Evolutionary conservation across 1,284 basidiomycete genomes (phyloP).

Genomic region (Cutaneotrichosporon spelunceum): DNA sequence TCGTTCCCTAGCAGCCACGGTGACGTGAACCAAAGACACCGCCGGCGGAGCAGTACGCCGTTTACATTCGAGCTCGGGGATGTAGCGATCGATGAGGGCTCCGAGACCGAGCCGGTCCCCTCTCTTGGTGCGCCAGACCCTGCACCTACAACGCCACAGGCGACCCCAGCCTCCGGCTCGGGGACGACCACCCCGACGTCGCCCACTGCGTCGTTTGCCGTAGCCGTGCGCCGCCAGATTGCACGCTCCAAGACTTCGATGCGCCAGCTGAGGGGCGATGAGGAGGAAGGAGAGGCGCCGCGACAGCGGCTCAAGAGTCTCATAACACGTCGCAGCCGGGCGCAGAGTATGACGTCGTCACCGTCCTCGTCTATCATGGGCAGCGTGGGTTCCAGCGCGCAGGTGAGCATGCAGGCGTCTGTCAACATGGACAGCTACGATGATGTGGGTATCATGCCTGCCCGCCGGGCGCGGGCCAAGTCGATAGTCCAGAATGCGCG

Average conservation of each 20-base stretch:
- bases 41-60: slow-evolving; percentile 9
- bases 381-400: slow-evolving; percentile 2
- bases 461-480: neutral
- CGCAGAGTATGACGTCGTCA: slow-evolving; percentile 6
- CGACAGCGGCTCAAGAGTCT: slow-evolving; percentile 9
- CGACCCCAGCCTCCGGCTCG: neutral
- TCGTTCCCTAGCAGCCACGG: neutral
- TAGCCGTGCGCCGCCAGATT: slow-evolving; percentile 15
- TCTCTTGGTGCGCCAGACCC: neutral
- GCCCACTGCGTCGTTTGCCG: neutral
- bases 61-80: slow-evolving; percentile 10
- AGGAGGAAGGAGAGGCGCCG: slow-evolving; percentile 3
- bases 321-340: slow-evolving; percentile 2
- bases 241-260: slow-evolving; percentile 13
- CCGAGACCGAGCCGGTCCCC: neutral
- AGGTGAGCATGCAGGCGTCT: slow-evolving; percentile 2
- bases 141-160: neutral
- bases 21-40: slow-evolving; percentile 2
- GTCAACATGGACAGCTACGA: slow-evolving; percentile 2
- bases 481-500: slow-evolving; percentile 4
- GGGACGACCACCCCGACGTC: neutral
- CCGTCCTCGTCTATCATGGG: neutral
- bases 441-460: slow-evolving; percentile 1
- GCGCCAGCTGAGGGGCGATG: slow-evolving; percentile 1
- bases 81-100: neutral